Base-by-base conservation (phyloP, 352 stramenopile genomes). In the Phytophthora foliorum region DNA sequence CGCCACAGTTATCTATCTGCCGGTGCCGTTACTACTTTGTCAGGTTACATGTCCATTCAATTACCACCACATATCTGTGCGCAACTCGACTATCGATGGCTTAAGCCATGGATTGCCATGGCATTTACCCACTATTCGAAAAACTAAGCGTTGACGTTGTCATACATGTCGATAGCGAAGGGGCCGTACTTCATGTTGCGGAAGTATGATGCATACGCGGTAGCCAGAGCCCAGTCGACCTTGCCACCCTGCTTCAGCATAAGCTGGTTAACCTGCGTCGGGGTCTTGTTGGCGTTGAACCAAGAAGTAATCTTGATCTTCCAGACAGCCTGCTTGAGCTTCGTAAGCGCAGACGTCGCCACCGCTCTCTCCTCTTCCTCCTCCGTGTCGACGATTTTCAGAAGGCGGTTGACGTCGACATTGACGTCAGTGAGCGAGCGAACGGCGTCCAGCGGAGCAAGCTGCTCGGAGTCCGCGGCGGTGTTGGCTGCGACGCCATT, bases 131-230 rank as follows among this genome's bases (percentile, higher is more conserved):
- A n/a, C 34, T 54, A 36, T 25, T 25, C 29, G 29, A 44, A 32
- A 24, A 48, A 25, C 29, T 45, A 58, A 36, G 32, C 36, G 22
- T 24, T 46, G 3, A 22, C 49, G 6, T 56, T 19, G 21, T 48
- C 27, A 34, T 32, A 13, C 34, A 36, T 58, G 21, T 58, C 52
- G 52, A 58, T 25, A 25, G 34, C 52, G 52, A 21, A 58, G 8
- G 52, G 32, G 32, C 52, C 52, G 34, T 58, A 58, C 34, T 48
- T 58, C 34, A 58, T 38, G 34, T 58, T 58, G 52, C 52, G 32
- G 52, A 58, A 58, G 52, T 58, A 58, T 16, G 52, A 39, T 17
- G 52, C 52, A 38, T 58, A 58, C 9, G 52, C 52, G 6, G 52
- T 58, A 32, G 52, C 52, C 21, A 58, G 21, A 3, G 22, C 19